These are phyloP conservation scores for Trichoderma koningiopsis DNA, from an alignment of 2,329 filamentous ascomycete genomes.

Conservation along the genomic window DNA sequence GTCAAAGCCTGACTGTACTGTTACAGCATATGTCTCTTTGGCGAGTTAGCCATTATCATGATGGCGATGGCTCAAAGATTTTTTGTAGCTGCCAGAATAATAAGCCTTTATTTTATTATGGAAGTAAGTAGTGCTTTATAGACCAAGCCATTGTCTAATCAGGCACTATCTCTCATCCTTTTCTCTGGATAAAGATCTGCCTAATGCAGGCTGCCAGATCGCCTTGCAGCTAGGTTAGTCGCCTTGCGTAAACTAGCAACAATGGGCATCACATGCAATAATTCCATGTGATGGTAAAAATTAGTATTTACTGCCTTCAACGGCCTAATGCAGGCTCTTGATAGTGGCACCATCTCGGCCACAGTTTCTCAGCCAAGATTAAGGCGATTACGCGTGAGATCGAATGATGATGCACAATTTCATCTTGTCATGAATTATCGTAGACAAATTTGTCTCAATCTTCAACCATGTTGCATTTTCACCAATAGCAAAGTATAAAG, in stretches of 20 bases:
- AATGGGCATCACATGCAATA: background rate
- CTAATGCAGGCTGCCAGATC: background rate
- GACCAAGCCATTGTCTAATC: background rate
- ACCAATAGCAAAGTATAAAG: too few relatives aligned
- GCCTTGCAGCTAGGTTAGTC: background rate
- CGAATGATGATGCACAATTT: background rate
- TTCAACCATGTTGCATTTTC: too few relatives aligned
- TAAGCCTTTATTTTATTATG: background rate
- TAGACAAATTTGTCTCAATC: background rate
- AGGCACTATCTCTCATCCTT: background rate
- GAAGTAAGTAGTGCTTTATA: background rate
- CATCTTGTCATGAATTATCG: background rate
- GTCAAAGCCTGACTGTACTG: background rate
- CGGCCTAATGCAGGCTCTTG: background rate
- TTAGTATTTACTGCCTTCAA: background rate
- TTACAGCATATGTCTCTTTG: too few relatives aligned
- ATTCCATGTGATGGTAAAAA: too few relatives aligned
- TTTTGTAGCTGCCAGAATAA: background rate
- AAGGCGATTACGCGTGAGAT: background rate
- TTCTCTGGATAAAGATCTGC: background rate
- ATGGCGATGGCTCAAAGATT: background rate
- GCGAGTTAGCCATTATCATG: background rate
- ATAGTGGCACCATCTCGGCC: background rate
- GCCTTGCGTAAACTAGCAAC: background rate
- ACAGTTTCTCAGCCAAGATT: background rate